Percentiles rank a stretch among this genome's conserved stretches.
phyloP scores from a whole-genome alignment of 768 basidiomycete genomes.

The Kwoniella shandongensis region DNA sequence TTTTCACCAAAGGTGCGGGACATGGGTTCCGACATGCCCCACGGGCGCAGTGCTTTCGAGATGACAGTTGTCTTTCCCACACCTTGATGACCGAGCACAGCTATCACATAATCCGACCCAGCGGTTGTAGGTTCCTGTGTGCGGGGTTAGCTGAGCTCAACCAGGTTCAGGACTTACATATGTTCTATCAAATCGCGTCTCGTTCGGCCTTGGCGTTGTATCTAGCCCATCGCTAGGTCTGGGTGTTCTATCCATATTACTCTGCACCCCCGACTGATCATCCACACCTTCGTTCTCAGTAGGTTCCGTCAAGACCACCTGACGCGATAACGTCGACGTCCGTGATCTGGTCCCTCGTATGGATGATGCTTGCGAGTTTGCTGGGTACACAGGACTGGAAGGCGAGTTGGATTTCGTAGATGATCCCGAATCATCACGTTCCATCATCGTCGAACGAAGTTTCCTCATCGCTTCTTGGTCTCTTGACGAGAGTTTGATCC shows the following conservation, averaged over 20 bases:
- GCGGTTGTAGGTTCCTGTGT: neutral
- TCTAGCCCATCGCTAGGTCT: neutral
- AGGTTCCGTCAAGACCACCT: neutral
- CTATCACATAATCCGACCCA: conserved; percentile 56
- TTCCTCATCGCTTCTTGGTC: conserved; percentile 46
- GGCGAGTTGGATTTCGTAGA: conserved; percentile 19
- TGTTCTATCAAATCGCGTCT: neutral
- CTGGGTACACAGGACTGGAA: conserved; percentile 16
- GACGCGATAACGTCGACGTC: conserved; percentile 29
- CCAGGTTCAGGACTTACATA: neutral
- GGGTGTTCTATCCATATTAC: conserved; percentile 9
- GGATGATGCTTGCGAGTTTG: neutral
- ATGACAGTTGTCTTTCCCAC: conserved; percentile 87
- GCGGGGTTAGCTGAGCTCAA: neutral
- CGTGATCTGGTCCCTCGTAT: conserved; percentile 11
- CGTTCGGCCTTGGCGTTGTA: conserved; percentile 5
- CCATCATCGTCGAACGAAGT: conserved; percentile 31
- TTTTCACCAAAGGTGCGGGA: conserved; percentile 25
- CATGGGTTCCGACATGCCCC: conserved; percentile 45
- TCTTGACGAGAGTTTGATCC: conserved; percentile 29
- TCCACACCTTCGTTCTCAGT: neutral
- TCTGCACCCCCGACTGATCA: neutral
- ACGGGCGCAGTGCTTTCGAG: conserved; percentile 68
- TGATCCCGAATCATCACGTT: conserved; percentile 20
- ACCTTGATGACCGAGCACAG: conserved; percentile 72